Conservation (phyloP, 306 rosid species). For the Coriaria nepalensis region DNA sequence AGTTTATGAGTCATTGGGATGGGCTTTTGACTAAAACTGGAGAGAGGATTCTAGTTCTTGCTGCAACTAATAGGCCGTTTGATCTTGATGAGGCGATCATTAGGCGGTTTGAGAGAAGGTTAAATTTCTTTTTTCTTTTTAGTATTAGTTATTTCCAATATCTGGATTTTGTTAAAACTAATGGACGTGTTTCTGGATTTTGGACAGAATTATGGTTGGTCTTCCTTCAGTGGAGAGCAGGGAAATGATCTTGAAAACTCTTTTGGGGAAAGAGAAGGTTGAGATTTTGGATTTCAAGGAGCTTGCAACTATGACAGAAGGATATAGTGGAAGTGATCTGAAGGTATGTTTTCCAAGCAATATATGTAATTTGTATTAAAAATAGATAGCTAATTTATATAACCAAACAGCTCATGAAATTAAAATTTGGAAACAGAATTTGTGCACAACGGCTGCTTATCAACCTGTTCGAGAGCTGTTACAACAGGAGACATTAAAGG, state of each 20-base stretch:
- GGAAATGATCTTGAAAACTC: constrained; percentile 50
- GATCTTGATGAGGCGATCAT: constrained; percentile 68
- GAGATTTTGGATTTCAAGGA: constrained; percentile 49
- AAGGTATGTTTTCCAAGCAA: constrained; percentile 35
- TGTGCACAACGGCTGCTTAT: constrained; percentile 86
- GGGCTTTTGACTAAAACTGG: constrained; percentile 38
- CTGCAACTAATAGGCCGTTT: constrained; percentile 69
- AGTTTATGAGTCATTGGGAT: constrained; percentile 67
- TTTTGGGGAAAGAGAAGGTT: constrained; percentile 38
- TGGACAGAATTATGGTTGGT: constrained; percentile 57
- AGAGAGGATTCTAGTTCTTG: constrained; percentile 46
- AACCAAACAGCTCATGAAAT: constrained; percentile 12
- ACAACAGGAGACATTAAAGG: constrained; percentile 68
- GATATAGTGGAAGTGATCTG: constrained; percentile 89
- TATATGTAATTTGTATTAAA: neutral
- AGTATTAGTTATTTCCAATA: constrained; percentile 10
- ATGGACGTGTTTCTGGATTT: no score
- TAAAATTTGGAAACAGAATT: constrained; percentile 49
- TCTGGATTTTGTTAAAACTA: neutral
- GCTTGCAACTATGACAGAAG: constrained; percentile 57
- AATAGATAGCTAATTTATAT: constrained; percentile 2
- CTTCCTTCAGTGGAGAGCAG: constrained; percentile 55
- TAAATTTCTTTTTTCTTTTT: constrained; percentile 6
- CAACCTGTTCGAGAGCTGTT: constrained; percentile 84
- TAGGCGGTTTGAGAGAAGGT: constrained; percentile 61